These are phyloP conservation scores for Raphanus raphanistrum DNA, from an alignment of 345 rosid species.

Conservation along the genomic window DNA sequence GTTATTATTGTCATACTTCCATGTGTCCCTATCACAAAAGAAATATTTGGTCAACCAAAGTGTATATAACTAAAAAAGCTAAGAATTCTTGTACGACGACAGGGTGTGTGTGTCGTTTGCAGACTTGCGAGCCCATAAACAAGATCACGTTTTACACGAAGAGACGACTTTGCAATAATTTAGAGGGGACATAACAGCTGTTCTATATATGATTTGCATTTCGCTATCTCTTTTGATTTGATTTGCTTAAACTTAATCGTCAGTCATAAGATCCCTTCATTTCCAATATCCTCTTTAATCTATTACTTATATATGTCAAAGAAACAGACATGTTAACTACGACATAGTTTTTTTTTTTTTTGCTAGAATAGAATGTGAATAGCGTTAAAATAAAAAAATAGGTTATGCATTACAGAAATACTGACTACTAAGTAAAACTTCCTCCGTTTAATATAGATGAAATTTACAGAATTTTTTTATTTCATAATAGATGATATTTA, in stretches of 20 bases:
- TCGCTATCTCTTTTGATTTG: conserved; percentile 6
- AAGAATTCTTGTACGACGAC: background rate
- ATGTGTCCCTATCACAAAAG: background rate
- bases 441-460: no score
- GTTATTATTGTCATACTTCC: background rate
- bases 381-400: no score
- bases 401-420: no score
- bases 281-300: background rate
- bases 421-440: no score
- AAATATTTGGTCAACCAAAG: background rate
- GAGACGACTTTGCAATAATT: conserved; percentile 3
- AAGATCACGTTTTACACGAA: conserved; percentile 30
- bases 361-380: no score
- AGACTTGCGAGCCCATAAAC: background rate
- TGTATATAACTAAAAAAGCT: background rate
- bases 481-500: no score
- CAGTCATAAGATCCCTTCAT: conserved; percentile 6
- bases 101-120: background rate
- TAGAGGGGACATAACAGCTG: conserved; percentile 14
- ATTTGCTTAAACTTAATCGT: conserved; percentile 21
- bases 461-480: no score
- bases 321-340: background rate
- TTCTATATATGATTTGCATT: background rate
- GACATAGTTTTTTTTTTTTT: no score
- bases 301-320: background rate